These are phyloP conservation scores for Hypoxylon trugodes DNA, from an alignment of 495 filamentous ascomycete genomes.

Conservation along the genomic window DNA sequence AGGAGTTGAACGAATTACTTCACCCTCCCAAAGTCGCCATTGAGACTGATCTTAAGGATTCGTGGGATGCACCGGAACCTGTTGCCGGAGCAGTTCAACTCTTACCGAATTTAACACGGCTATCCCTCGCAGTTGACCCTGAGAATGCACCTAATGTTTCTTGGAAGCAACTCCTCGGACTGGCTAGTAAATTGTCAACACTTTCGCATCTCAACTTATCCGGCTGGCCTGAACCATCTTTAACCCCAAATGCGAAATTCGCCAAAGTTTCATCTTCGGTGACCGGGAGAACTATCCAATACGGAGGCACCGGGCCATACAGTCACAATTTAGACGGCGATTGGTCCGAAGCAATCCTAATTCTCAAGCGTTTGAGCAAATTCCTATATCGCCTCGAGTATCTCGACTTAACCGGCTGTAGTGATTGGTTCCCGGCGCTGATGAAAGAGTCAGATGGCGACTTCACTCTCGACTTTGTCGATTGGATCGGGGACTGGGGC, in stretches of 20 bases:
- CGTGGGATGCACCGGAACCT: slow-evolving; percentile 50
- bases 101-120: slow-evolving; percentile 61
- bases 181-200: slow-evolving; percentile 67
- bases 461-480: slow-evolving; percentile 44
- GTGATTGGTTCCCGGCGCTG: slow-evolving; percentile 72
- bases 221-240: slow-evolving; percentile 78
- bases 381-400: slow-evolving; percentile 76
- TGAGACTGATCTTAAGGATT: slow-evolving; percentile 46
- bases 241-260: slow-evolving; percentile 69
- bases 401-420: slow-evolving; percentile 83
- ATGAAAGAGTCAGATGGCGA: slow-evolving; percentile 39
- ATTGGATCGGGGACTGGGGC: slow-evolving; percentile 58
- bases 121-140: slow-evolving; percentile 62
- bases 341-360: slow-evolving; percentile 72
- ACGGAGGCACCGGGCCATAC: slow-evolving; percentile 72
- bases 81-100: slow-evolving; percentile 43
- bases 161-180: slow-evolving; percentile 72
- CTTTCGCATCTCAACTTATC: slow-evolving; percentile 82
- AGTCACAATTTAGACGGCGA: slow-evolving; percentile 70
- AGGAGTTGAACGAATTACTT: slow-evolving; percentile 66
- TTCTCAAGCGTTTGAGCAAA: slow-evolving; percentile 73
- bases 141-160: slow-evolving; percentile 50
- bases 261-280: slow-evolving; percentile 55
- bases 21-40: slow-evolving; percentile 34
- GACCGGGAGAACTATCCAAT: slow-evolving; percentile 54